A percentile compares a stretch with the other conserved stretches of the same genome.
Evolutionary conservation across 768 basidiomycete genomes (phyloP).

Genomic region (Trametes cubensis): DNA sequence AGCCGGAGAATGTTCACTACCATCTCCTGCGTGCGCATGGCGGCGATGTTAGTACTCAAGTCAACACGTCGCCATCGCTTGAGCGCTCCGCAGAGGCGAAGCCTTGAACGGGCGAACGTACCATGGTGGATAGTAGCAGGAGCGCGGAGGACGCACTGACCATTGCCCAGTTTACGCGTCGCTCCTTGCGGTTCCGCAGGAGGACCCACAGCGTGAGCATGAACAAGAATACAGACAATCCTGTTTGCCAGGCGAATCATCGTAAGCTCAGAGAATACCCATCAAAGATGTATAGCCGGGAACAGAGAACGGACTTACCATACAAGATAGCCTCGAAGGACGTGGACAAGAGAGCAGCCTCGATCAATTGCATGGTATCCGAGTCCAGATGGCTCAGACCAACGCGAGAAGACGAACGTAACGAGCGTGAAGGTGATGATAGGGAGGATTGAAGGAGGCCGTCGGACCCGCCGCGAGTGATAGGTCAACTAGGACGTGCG

Average conservation of each 20-base stretch:
- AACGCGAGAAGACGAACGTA: not conserved
- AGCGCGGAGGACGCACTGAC: conserved; percentile 23
- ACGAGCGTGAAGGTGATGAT: not conserved
- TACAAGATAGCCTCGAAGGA: conserved; percentile 27
- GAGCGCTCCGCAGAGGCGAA: not conserved
- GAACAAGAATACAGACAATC: conserved; percentile 29
- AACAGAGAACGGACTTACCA: conserved; percentile 12
- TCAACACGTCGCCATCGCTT: no score
- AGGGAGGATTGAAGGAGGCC: not conserved
- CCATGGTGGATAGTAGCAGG: conserved; percentile 23
- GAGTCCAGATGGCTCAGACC: no score
- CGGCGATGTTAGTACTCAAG: no score
- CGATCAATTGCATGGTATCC: conserved; percentile 3
- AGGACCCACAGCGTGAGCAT: conserved; percentile 29
- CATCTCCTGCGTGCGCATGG: conserved; percentile 20
- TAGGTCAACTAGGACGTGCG: not conserved
- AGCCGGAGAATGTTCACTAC: conserved; percentile 12
- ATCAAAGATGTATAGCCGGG: no score
- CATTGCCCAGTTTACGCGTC: conserved; percentile 23
- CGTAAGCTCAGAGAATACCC: not conserved
- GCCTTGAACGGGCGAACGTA: not conserved
- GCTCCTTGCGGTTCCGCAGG: conserved; percentile 23
- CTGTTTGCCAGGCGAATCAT: not conserved
- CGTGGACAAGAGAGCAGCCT: conserved; percentile 27
- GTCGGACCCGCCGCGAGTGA: conserved; percentile 3